These are phyloP conservation scores for Aphanomyces euteiches DNA, from an alignment of 352 stramenopile genomes.

Conservation along the genomic window DNA sequence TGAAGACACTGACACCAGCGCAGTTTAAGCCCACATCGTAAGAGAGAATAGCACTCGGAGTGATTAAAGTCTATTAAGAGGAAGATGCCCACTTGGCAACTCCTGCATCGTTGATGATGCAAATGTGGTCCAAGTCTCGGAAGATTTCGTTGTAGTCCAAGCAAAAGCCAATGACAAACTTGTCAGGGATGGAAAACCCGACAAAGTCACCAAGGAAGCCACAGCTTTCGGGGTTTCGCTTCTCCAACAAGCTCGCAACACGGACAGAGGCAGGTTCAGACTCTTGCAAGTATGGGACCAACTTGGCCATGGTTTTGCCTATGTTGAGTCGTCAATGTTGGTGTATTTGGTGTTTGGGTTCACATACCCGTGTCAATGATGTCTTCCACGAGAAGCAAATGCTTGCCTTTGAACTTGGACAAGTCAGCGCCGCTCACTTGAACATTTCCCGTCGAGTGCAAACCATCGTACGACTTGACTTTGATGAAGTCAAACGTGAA, in stretches of 20 bases:
- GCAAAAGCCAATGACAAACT: conserved; percentile 95
- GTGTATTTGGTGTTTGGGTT: neutral
- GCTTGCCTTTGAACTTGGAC: conserved; percentile 81
- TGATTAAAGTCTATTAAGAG: conserved; percentile 14
- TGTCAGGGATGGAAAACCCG: conserved; percentile 94
- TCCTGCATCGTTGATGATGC: conserved; percentile 89
- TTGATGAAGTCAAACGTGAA: conserved; percentile 94
- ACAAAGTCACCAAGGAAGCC: conserved; percentile 93
- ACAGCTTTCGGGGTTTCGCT: conserved; percentile 85
- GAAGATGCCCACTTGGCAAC: conserved; percentile 80
- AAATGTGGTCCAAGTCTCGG: conserved; percentile 94
- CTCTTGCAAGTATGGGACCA: conserved; percentile 84
- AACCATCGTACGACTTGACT: conserved; percentile 94
- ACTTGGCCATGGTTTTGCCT: conserved; percentile 89
- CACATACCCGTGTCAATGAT: conserved; percentile 92
- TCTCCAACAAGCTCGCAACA: conserved; percentile 92
- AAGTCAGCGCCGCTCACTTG: conserved; percentile 85
- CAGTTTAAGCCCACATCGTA: conserved; percentile 45
- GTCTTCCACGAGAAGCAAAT: conserved; percentile 96
- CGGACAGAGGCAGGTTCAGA: conserved; percentile 79
- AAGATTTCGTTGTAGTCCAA: conserved; percentile 98
- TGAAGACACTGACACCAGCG: conserved; percentile 72
- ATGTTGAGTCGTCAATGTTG: neutral
- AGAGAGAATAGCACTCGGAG: conserved; percentile 14
- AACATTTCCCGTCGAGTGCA: conserved; percentile 87